Base-by-base conservation (phyloP, 768 basidiomycete genomes). In the Tricholoma flavovirens region DNA sequence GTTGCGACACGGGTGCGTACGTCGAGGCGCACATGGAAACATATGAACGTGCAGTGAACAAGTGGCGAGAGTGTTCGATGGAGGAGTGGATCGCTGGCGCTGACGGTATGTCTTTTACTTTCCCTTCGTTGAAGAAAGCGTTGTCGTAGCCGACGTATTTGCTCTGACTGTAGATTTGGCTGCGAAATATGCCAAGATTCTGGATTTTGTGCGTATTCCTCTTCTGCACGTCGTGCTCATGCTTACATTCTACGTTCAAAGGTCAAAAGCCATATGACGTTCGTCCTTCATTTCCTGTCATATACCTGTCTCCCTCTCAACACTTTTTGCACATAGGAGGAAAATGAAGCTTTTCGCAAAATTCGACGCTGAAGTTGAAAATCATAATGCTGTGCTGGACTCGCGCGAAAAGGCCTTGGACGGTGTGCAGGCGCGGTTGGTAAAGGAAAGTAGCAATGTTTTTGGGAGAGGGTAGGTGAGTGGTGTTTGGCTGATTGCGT, bases 71-170 rank as follows among this genome's bases (percentile, higher is more conserved):
- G 6, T 81, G 80, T 55, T 71, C 74, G 0, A 66, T 75, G 55
- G 77, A 79, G 12, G 82, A 84, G 51, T 84, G 84, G 84, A 63
- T 71, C 4, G 71, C 76, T 22, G 84, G 83, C 5, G 79, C 77
- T 1, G 73, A 81, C 49, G 80, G 83, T 83, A 35, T 49, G 64
- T 51, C 17, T 32, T 51, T 30, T 50, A 32, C 19, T 11, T 38
- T 19, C 19, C 32, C n/a, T n/a, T n/a, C n/a, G n/a, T 49, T 32
- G 2, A n/a, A 22, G 26, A 17, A 1, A 17, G 14, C 43, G n/a
- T 9, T 42, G 54, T n/a, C 24, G 24, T 5, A 26, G 24, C 24
- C 38, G 7, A 22, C 49, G 29, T 49, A 30, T 17, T 54, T 32
- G 42, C 35, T 32, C 46, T 4, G 6, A 49, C 12, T 49, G 14